Evolutionary conservation across 768 basidiomycete species (phyloP).

Genomic region (Mycena olivaceomarginata): DNA sequence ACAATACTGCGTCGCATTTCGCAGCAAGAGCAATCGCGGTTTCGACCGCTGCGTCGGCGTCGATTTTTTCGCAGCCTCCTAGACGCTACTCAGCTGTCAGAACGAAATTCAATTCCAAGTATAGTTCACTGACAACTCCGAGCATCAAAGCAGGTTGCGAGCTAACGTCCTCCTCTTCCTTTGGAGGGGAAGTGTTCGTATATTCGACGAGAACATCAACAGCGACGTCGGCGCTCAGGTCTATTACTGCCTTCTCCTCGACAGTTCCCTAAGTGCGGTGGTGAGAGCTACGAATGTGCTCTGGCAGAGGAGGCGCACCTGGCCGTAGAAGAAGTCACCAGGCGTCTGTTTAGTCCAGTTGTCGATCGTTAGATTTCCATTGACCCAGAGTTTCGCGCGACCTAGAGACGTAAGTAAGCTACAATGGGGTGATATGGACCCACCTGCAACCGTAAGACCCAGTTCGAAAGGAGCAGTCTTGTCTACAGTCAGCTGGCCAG

Average conservation of each 20-base stretch:
- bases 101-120: not conserved
- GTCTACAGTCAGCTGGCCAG: conserved; percentile 70
- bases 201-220: conserved; percentile 77
- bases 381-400: conserved; percentile 78
- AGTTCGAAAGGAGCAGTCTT: conserved; percentile 72
- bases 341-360: conserved; percentile 83
- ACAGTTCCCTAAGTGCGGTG: conserved; percentile 71
- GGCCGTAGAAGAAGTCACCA: conserved; percentile 84
- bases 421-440: conserved; percentile 22
- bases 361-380: conserved; percentile 77
- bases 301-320: conserved; percentile 38
- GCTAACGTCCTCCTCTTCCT: conserved; percentile 62
- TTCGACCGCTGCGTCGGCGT: conserved; percentile 72
- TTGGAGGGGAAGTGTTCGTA: conserved; percentile 75
- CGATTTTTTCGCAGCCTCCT: conserved; percentile 79
- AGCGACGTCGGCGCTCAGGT: conserved; percentile 65
- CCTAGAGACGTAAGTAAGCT: conserved; percentile 52
- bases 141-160: conserved; percentile 83
- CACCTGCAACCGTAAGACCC: conserved; percentile 79
- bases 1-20: conserved; percentile 72
- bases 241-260: conserved; percentile 74
- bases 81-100: conserved; percentile 67
- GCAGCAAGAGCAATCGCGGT: conserved; percentile 74
- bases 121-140: conserved; percentile 70
- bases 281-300: conserved; percentile 6